Conservation (phyloP, 306 rosid species). For the Medicago arabica region DNA sequence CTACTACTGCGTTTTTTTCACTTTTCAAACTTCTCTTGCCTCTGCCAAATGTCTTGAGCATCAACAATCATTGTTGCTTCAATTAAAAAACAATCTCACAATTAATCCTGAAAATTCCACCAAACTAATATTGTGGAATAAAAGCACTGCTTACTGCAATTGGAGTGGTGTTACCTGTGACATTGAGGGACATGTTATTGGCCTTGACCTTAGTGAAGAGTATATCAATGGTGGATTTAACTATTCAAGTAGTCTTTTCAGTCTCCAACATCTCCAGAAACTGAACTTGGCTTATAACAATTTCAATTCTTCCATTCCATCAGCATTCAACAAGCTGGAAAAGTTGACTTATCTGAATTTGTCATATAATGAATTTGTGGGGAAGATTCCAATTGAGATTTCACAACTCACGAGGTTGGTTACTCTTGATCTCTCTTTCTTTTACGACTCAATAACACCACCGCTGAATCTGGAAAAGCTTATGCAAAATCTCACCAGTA, state of each 20-base stretch:
- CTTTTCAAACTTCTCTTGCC: no score
- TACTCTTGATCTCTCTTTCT: constrained; percentile 37
- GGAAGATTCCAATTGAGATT: constrained; percentile 31
- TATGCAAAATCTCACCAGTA: constrained; percentile 38
- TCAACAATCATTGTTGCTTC: not conserved
- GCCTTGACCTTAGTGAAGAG: constrained; percentile 36
- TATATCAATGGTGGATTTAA: constrained; percentile 1
- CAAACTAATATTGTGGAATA: not conserved
- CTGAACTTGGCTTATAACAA: not conserved
- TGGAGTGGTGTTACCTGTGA: not conserved
- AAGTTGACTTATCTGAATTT: constrained; percentile 32
- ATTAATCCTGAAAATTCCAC: not conserved
- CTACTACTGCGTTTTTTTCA: no score
- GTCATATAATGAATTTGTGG: not conserved
- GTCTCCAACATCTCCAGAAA: constrained; percentile 40
- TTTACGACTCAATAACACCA: no score
- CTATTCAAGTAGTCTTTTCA: constrained; percentile 37
- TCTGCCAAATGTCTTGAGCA: no score
- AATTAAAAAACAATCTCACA: not conserved
- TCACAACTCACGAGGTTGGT: constrained; percentile 21
- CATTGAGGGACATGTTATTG: constrained; percentile 19
- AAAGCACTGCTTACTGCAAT: not conserved
- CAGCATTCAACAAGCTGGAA: constrained; percentile 10
- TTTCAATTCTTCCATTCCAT: constrained; percentile 17
- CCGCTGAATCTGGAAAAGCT: no score